Percentiles rank a stretch among this genome's conserved stretches.
phyloP scores from a whole-genome alignment of 2,329 filamentous ascomycete species.

The Pestalotiopsis sp. region DNA sequence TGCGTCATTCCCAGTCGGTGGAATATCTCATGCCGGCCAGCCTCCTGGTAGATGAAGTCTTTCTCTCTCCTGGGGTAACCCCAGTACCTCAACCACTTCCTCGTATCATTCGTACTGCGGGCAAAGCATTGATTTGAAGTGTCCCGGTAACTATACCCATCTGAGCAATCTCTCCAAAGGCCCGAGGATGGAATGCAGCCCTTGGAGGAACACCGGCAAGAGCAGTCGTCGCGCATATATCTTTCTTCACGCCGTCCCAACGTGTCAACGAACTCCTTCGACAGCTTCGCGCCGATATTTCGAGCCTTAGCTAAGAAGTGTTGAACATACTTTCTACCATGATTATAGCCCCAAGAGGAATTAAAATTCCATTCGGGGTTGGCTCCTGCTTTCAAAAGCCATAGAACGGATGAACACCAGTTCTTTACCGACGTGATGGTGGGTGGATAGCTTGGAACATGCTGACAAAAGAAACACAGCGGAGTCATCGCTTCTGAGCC shows the following conservation, averaged over 20 bases:
- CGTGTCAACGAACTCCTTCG: accelerated
- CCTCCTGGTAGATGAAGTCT: background rate
- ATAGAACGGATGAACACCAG: background rate
- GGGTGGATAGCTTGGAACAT: too few species aligned
- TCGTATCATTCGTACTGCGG: background rate
- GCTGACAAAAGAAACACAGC: background rate
- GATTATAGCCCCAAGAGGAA: background rate
- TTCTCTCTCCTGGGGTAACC: background rate
- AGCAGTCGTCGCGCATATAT: background rate
- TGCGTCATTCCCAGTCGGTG: background rate
- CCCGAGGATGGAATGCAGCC: background rate
- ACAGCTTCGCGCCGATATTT: accelerated
- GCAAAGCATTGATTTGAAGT: background rate
- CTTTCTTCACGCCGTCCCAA: background rate
- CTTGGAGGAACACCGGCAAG: background rate
- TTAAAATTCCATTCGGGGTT: background rate
- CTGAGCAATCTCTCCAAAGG: too few species aligned
- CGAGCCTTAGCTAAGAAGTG: background rate
- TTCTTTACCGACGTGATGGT: too few species aligned
- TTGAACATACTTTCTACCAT: background rate
- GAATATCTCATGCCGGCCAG: background rate
- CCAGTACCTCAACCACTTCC: background rate
- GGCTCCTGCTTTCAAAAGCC: background rate
- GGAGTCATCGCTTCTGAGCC: background rate
- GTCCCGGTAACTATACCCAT: too few species aligned